phyloP scores from a whole-genome alignment of 179 eudicot species.

The Silene vulgaris region DNA sequence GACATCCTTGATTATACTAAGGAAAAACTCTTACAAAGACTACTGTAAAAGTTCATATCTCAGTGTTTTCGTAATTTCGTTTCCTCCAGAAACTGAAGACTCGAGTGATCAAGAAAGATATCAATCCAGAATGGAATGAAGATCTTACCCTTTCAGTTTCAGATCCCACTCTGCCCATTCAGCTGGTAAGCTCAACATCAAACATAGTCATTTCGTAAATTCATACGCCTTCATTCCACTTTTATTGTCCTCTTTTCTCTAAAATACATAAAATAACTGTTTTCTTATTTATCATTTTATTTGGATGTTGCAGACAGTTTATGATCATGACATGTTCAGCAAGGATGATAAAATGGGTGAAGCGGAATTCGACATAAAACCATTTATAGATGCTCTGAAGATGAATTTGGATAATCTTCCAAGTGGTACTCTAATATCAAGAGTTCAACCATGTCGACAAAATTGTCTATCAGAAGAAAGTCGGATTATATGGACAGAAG shows the following conservation, averaged over 20 bases:
- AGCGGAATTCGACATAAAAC: conserved; percentile 29
- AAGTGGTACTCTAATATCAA: conserved; percentile 25
- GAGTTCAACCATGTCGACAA: conserved; percentile 24
- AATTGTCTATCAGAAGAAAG: conserved; percentile 36
- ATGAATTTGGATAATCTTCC: conserved; percentile 21
- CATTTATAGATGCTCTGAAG: conserved; percentile 28
- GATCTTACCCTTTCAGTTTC: conserved; percentile 39
- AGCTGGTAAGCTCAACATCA: conserved; percentile 25
- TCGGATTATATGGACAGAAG: conserved; percentile 21
- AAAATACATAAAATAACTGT: not conserved
- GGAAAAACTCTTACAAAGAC: not conserved
- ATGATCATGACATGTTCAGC: conserved; percentile 31
- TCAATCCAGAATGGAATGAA: conserved; percentile 46
- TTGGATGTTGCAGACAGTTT: conserved; percentile 20
- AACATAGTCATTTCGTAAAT: too few relatives aligned
- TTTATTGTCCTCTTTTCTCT: not conserved
- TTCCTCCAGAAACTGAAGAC: conserved; percentile 36
- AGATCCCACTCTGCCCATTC: conserved; percentile 30
- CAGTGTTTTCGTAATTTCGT: not conserved
- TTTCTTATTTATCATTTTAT: not conserved
- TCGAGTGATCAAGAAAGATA: conserved; percentile 32
- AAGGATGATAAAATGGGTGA: conserved; percentile 34
- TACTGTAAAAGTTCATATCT: not conserved
- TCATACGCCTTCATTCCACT: not conserved
- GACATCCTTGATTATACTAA: too few relatives aligned